These are phyloP conservation scores for Fusarium transvaalense DNA, from an alignment of 2,329 filamentous ascomycete genomes.

Conservation along the genomic window DNA sequence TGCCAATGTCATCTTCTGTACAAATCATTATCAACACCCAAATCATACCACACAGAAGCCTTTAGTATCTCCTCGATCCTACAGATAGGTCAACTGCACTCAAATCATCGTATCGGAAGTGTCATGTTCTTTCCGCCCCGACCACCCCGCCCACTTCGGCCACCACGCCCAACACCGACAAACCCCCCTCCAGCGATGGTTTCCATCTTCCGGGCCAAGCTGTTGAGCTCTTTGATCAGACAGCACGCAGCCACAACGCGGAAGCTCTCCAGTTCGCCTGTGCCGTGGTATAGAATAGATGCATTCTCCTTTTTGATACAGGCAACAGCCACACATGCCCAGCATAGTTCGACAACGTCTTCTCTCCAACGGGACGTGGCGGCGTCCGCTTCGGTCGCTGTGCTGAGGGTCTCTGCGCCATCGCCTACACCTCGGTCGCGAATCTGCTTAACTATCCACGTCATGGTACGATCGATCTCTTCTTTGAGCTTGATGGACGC, in stretches of 20 bases:
- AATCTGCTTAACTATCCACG: conserved; percentile 56
- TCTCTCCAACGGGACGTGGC: conserved; percentile 33
- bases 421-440: conserved; percentile 38
- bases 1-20: background rate
- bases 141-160: conserved; percentile 19
- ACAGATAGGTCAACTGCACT: background rate
- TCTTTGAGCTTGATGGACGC: conserved; percentile 64
- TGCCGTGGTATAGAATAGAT: conserved; percentile 22
- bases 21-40: background rate
- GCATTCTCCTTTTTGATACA: conserved; percentile 24
- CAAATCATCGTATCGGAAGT: conserved; percentile 38
- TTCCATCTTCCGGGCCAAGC: conserved; percentile 24
- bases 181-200: conserved; percentile 41
- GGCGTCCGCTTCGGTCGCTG: conserved; percentile 8
- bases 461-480: conserved; percentile 62
- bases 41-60: background rate
- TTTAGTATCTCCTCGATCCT: no score
- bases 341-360: conserved; percentile 52
- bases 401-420: conserved; percentile 25
- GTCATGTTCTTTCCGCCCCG: conserved; percentile 18
- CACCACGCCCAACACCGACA: conserved; percentile 42
- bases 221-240: conserved; percentile 47
- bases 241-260: conserved; percentile 55
- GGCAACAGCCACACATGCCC: conserved; percentile 53
- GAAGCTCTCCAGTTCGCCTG: conserved; percentile 52